Base-by-base conservation (phyloP, 805 yeast species). In the Ogataea polymorpha region DNA sequence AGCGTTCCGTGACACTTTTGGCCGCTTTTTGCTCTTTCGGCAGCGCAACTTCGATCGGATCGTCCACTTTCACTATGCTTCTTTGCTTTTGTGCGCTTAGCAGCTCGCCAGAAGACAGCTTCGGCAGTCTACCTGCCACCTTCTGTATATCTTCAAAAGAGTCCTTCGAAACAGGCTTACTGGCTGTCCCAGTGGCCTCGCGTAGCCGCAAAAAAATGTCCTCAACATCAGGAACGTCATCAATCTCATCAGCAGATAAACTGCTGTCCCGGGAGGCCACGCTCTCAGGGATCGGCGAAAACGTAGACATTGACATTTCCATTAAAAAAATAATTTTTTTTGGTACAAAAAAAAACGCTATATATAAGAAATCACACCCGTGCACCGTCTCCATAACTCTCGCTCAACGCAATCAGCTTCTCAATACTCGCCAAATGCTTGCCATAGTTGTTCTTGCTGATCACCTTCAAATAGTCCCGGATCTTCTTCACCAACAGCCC, bases 351-450 rank as follows among this genome's bases (percentile, higher is more conserved):
- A 14, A 18, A 23, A 25, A 14, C 24, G 3, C 16, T 23, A 37
- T n/a, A 21, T 20, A 26, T 35, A 35, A n/a, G 26, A 23, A 28
- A 27, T 21, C 9, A 41, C 41, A 28, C 35, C 41, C 18, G 17
- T 36, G 30, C 38, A 29, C 34, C 40, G 17, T 40, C 50, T 20
- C 51, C 49, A 31, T 51, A 59, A 12, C 72, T 67, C 46, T 76
- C 80, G 25, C 80, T 75, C 39, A 77, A 72, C 9, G 73, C 71
- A 46, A 76, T 73, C 67, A 82, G 71, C 59, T 84, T 82, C 59
- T 86, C 95, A 49, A 86, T 87, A 18, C 88, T 80, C 4, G 89
- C 90, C 49, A 86, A 68, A 56, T 87, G 95, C 66, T 87, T 87
- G 15, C 95, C 95, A 55, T 79, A 82, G 38, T 75, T 73, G 39